Evolutionary conservation across 257 asterid species (phyloP).

Genomic region (Dorcoceras hygrometricum): DNA sequence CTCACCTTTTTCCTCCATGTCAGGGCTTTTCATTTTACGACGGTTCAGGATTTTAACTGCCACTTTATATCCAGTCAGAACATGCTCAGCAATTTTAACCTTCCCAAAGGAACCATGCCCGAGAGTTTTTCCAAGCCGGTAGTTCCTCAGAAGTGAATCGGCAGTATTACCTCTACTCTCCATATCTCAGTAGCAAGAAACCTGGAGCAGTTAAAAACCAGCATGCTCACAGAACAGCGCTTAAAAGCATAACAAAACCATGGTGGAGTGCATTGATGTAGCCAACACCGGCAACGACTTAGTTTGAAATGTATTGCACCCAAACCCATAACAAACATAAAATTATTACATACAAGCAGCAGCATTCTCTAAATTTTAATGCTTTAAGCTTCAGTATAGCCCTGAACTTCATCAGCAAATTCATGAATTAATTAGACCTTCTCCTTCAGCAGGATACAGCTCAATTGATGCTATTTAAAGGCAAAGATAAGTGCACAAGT

Average conservation of each 20-base stretch:
- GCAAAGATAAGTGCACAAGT: no score
- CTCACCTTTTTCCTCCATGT: conserved; percentile 93
- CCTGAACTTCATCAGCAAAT: neutral
- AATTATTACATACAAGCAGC: neutral
- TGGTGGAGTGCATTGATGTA: neutral
- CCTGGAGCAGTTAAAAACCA: conserved; percentile 6
- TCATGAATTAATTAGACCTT: neutral
- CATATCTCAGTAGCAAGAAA: conserved; percentile 44
- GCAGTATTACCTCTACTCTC: conserved; percentile 47
- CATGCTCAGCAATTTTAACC: conserved; percentile 93
- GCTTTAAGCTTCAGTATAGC: neutral
- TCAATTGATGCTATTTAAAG: no score
- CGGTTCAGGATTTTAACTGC: conserved; percentile 95
- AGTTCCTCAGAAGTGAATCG: conserved; percentile 55
- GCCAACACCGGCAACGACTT: neutral
- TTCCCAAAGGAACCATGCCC: conserved; percentile 97
- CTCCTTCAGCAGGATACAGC: neutral
- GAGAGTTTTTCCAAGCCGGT: conserved; percentile 86
- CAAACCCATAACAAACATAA: conserved; percentile 2
- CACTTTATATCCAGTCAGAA: conserved; percentile 82
- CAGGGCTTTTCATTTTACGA: conserved; percentile 73
- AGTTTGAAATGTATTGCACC: neutral
- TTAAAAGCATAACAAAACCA: conserved; percentile 3
- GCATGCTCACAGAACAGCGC: conserved; percentile 13
- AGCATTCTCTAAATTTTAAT: neutral